These are phyloP conservation scores for Colletotrichum australisinense DNA, from an alignment of 2,329 filamentous ascomycete species.

Conservation along the genomic window DNA sequence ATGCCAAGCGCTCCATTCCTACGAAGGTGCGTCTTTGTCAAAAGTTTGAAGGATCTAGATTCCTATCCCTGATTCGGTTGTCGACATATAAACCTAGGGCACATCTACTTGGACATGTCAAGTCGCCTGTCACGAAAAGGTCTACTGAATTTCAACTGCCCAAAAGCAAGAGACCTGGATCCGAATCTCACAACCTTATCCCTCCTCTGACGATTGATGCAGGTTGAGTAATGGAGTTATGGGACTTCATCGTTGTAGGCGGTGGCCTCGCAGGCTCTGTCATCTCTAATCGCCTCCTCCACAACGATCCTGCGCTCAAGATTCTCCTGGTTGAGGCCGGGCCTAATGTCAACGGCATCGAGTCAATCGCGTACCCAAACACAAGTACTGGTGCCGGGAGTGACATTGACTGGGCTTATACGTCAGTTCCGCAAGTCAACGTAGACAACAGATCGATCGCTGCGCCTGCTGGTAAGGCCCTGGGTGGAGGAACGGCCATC, in stretches of 20 bases:
- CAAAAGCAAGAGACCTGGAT: too few relatives aligned
- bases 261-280: slow-evolving; percentile 51
- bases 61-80: too few relatives aligned
- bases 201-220: too few relatives aligned
- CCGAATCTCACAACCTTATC: too few relatives aligned
- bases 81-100: too few relatives aligned
- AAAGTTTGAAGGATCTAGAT: too few relatives aligned
- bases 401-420: slow-evolving; percentile 49
- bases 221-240: not conserved
- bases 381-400: slow-evolving; percentile 30
- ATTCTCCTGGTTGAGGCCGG: slow-evolving; percentile 55
- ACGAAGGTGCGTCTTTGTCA: too few relatives aligned
- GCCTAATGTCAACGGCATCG: slow-evolving; percentile 41
- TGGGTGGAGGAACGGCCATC: slow-evolving; percentile 53
- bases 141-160: too few relatives aligned
- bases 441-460: slow-evolving; percentile 29
- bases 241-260: slow-evolving; percentile 52
- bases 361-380: slow-evolving; percentile 41
- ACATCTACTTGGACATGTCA: too few relatives aligned
- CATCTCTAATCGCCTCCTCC: slow-evolving; percentile 46
- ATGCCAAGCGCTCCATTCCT: too few relatives aligned
- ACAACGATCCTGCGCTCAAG: slow-evolving; percentile 39
- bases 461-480: slow-evolving; percentile 48
- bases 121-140: too few relatives aligned
- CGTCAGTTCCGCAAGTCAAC: slow-evolving; percentile 43